A percentile compares a stretch with the other conserved stretches of the same genome.
phyloP scores from a whole-genome alignment of 2,329 filamentous ascomycete species.

The Tothia fuscella region DNA sequence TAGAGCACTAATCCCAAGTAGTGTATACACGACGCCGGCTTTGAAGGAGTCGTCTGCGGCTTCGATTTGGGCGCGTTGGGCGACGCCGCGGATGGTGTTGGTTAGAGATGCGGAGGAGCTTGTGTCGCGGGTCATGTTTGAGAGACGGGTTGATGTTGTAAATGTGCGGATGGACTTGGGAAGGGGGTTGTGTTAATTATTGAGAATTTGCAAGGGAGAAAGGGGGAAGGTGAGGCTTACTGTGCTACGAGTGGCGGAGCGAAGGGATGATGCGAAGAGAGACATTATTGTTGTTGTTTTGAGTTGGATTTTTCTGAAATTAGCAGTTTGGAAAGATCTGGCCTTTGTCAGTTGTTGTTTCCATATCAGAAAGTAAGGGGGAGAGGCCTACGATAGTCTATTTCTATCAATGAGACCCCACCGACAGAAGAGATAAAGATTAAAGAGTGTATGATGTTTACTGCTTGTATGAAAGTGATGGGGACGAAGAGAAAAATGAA shows the following conservation, averaged over 20 bases:
- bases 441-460: no score
- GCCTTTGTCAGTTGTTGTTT: no score
- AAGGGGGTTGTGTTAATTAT: neutral
- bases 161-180: neutral
- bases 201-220: neutral
- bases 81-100: slow-evolving; percentile 7
- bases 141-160: neutral
- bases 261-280: slow-evolving; percentile 4
- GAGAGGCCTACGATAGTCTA: no score
- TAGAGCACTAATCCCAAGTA: slow-evolving; percentile 6
- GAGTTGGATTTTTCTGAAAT: neutral
- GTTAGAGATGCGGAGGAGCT: neutral
- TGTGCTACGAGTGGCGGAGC: neutral
- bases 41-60: slow-evolving; percentile 10
- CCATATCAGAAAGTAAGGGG: no score
- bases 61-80: slow-evolving; percentile 5
- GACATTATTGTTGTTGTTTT: slow-evolving; percentile 1
- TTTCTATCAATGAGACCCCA: no score
- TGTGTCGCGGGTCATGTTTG: neutral
- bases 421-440: no score
- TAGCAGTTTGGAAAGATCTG: no score
- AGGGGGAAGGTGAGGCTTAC: neutral
- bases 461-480: no score
- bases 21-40: slow-evolving; percentile 8
- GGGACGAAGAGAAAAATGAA: no score